Conservation (phyloP, 495 filamentous ascomycete genomes). For the Pseudomonodictys pantanalensis region DNA sequence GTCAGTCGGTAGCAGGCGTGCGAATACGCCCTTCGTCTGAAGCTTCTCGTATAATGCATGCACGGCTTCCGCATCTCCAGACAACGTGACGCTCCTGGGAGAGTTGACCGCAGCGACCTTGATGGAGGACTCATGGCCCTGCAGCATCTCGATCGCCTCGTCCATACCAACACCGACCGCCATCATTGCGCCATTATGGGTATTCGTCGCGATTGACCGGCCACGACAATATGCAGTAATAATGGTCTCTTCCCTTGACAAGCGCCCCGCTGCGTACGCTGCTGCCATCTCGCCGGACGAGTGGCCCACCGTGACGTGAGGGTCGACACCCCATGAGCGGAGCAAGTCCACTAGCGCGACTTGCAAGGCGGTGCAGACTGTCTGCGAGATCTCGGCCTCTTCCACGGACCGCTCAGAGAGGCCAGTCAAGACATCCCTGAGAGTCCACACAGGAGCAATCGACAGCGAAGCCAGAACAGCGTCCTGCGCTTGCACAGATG, state of each 20-base stretch:
- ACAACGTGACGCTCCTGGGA: slow-evolving; percentile 10
- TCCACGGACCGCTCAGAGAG: background rate
- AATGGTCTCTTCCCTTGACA: slow-evolving; percentile 5
- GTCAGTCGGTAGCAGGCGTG: background rate
- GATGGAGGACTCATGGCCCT: background rate
- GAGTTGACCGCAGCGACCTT: slow-evolving; percentile 1
- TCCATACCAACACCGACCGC: background rate
- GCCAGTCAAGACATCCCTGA: slow-evolving; percentile 2
- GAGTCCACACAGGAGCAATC: slow-evolving; percentile 3
- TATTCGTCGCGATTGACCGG: background rate
- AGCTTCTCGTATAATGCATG: background rate
- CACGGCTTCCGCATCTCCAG: slow-evolving; percentile 7
- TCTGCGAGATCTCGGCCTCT: slow-evolving; percentile 7
- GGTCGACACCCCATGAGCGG: background rate
- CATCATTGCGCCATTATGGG: slow-evolving; percentile 7
- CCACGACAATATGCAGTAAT: slow-evolving; percentile 18
- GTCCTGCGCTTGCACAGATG: background rate
- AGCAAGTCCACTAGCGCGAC: slow-evolving; percentile 22
- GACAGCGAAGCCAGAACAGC: background rate
- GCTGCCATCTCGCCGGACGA: slow-evolving; percentile 26
- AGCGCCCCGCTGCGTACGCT: slow-evolving; percentile 14
- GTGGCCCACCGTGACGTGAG: slow-evolving; percentile 11
- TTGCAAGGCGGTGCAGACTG: slow-evolving; percentile 22
- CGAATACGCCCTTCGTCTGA: background rate
- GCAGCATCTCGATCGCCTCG: background rate